Percentiles rank a stretch among this genome's conserved stretches.
These are phyloP conservation scores for Dothidotthia symphoricarpi DNA, from an alignment of 2,329 filamentous ascomycete genomes.

Conservation along the genomic window DNA sequence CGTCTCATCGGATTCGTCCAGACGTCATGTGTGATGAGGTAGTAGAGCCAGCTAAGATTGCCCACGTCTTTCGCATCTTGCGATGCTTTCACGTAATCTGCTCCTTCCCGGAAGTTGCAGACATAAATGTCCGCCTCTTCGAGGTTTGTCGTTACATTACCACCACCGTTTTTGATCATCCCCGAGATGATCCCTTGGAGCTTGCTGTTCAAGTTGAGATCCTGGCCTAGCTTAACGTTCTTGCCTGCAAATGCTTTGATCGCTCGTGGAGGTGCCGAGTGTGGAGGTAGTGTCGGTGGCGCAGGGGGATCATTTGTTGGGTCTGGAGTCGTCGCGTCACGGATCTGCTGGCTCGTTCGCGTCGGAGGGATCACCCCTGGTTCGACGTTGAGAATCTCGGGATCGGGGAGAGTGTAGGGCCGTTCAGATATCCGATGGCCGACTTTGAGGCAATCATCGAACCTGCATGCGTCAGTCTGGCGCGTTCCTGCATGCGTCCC, in stretches of 20 bases:
- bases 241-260: conserved; percentile 71
- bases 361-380: conserved; percentile 37
- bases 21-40: conserved; percentile 80
- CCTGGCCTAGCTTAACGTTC: conserved; percentile 71
- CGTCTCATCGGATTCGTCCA: conserved; percentile 85
- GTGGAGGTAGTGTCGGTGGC: conserved; percentile 18
- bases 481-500: neutral
- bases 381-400: conserved; percentile 64
- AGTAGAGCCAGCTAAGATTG: conserved; percentile 90
- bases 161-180: conserved; percentile 71
- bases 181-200: conserved; percentile 66
- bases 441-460: conserved; percentile 92
- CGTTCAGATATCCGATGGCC: conserved; percentile 86
- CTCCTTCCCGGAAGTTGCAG: conserved; percentile 80
- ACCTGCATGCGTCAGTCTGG: conserved; percentile 56
- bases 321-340: conserved; percentile 36
- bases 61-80: conserved; percentile 79
- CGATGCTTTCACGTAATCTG: conserved; percentile 74
- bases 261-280: conserved; percentile 25
- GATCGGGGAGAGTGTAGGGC: conserved; percentile 82
- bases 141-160: conserved; percentile 63
- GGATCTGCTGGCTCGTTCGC: conserved; percentile 49
- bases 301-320: conserved; percentile 22
- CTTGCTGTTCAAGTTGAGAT: conserved; percentile 68
- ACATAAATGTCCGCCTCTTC: conserved; percentile 78